These are phyloP conservation scores for Dioscorea zingiberensis DNA, from an alignment of 106 monocot species.

Conservation along the genomic window DNA sequence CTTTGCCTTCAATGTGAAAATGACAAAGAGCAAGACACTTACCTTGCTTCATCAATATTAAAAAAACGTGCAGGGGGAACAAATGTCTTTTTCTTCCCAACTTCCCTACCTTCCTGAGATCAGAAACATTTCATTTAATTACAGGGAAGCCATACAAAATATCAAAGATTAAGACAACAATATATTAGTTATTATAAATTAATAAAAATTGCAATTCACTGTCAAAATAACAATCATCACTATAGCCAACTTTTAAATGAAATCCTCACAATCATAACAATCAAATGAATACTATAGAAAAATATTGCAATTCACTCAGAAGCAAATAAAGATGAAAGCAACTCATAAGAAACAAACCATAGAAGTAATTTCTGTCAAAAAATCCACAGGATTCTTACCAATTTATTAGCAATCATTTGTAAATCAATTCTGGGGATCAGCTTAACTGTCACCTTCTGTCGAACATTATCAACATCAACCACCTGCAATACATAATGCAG, in stretches of 20 bases:
- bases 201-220: too few relatives aligned
- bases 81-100: constrained; percentile 82
- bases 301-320: not conserved
- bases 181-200: too few relatives aligned
- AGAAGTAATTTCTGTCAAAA: not conserved
- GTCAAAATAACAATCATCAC: not conserved
- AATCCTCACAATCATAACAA: not conserved
- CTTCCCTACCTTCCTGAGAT: constrained; percentile 74
- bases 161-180: too few relatives aligned
- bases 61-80: constrained; percentile 91
- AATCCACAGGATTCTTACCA: constrained; percentile 32
- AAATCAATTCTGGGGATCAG: constrained; percentile 94
- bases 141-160: too few relatives aligned
- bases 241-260: not conserved
- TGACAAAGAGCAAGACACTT: constrained; percentile 1
- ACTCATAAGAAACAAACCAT: not conserved
- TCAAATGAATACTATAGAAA: not conserved
- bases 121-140: constrained; percentile 1
- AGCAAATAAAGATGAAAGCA: not conserved
- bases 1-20: not conserved
- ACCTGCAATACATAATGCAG: constrained; percentile 55
- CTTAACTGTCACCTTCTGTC: constrained; percentile 88
- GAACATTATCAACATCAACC: constrained; percentile 96
- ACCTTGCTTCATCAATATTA: constrained; percentile 93
- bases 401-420: constrained; percentile 76